These are phyloP conservation scores for Hydnomerulius pinastri DNA, from an alignment of 768 basidiomycete genomes.

Conservation along the genomic window DNA sequence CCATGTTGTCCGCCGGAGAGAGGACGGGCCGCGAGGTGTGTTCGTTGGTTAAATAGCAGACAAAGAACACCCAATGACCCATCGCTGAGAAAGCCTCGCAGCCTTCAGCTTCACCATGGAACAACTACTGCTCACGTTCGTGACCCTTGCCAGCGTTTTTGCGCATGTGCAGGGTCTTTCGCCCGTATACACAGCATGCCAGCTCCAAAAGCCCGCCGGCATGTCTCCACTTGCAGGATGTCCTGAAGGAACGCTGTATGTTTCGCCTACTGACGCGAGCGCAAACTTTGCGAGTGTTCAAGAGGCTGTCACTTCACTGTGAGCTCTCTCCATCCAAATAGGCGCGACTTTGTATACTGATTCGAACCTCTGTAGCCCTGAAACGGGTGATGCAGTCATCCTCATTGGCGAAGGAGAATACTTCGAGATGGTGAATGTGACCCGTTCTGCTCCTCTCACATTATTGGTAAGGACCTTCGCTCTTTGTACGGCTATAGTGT, in stretches of 20 bases:
- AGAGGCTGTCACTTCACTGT: conserved; percentile 58
- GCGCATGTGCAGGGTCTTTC: conserved; percentile 39
- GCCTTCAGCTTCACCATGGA: conserved; percentile 17
- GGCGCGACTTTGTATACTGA: no score
- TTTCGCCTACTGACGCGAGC: conserved; percentile 47
- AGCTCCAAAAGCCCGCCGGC: conserved; percentile 46
- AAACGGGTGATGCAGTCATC: conserved; percentile 43
- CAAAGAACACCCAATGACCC: no score
- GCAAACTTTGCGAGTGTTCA: conserved; percentile 55
- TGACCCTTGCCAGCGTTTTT: conserved; percentile 2
- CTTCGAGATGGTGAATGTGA: conserved; percentile 59
- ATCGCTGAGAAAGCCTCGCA: no score
- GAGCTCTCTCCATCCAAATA: conserved; percentile 21
- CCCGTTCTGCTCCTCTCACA: conserved; percentile 53
- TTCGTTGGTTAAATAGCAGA: no score
- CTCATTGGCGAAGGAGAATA: conserved; percentile 62
- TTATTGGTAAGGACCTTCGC: conserved; percentile 44
- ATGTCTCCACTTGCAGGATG: conserved; percentile 52
- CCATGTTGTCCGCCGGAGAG: no score
- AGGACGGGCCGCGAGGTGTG: no score
- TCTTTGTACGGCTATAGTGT: no score
- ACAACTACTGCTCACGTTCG: conserved; percentile 1
- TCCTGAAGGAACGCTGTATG: conserved; percentile 59
- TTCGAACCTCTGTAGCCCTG: conserved; percentile 42
- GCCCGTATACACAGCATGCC: conserved; percentile 48